A percentile compares a stretch with the other conserved stretches of the same genome.
Evolutionary conservation across 2,329 filamentous ascomycete genomes (phyloP).

Genomic region (Pleomassaria siparia): DNA sequence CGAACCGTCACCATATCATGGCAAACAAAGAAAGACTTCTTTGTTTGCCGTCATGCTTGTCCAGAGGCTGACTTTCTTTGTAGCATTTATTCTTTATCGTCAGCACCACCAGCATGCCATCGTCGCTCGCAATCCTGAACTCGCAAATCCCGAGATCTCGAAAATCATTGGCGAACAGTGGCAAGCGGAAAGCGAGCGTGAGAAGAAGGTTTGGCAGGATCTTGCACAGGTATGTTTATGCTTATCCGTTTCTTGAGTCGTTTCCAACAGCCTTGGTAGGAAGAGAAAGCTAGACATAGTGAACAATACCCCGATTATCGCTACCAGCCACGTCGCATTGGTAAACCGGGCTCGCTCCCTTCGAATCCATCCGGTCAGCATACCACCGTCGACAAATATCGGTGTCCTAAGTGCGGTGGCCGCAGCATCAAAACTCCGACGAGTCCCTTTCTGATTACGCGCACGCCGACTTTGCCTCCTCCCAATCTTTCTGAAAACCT

Average conservation of each 20-base stretch:
- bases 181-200: constrained; percentile 71
- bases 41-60: constrained; percentile 27
- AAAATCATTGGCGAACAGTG: constrained; percentile 96
- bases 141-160: constrained; percentile 93
- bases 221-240: constrained; percentile 70
- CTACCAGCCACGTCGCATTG: constrained; percentile 74
- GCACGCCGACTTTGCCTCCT: constrained; percentile 43
- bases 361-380: constrained; percentile 34
- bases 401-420: constrained; percentile 73
- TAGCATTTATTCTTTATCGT: constrained; percentile 97
- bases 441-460: constrained; percentile 56
- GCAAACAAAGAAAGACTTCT: constrained; percentile 32
- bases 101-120: constrained; percentile 87
- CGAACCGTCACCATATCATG: constrained; percentile 2
- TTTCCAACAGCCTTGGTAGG: constrained; percentile 46
- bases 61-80: constrained; percentile 36
- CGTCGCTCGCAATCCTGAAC: constrained; percentile 78
- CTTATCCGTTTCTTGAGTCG: constrained; percentile 6
- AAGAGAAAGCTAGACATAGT: constrained; percentile 88
- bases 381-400: constrained; percentile 46
- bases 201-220: constrained; percentile 83
- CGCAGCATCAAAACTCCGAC: constrained; percentile 64
- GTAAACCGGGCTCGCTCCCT: constrained; percentile 43
- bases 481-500: constrained; percentile 36
- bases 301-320: constrained; percentile 91